Base-by-base conservation (phyloP, 1,139 yeast species). In the Geotrichum fermentans region DNA sequence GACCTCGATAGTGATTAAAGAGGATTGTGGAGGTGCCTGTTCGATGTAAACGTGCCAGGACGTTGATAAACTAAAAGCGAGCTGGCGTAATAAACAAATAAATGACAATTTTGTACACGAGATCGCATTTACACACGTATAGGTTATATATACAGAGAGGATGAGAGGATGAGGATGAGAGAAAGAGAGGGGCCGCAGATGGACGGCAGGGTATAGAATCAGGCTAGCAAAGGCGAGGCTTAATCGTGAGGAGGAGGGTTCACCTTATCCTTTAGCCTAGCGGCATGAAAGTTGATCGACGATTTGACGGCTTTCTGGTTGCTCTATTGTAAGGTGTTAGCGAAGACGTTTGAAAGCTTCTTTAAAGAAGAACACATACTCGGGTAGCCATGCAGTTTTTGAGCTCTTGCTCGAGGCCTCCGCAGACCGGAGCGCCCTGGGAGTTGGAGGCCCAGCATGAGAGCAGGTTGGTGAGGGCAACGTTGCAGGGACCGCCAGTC, bases 361-460 rank as follows among this genome's bases (percentile, higher is more conserved):
- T 24, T 24, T 11, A 13, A 40, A n/a, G n/a, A n/a, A n/a, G n/a
- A n/a, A n/a, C n/a, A n/a, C 64, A 49, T 53, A 61, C 64, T 54
- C 61, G 60, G 40, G 69, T 66, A 45, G 70, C 72, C 79, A 77
- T 74, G 61, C 86, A 81, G 17, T 64, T 63, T 57, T 79, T 79
- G 57, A 81, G 68, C 37, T 78, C 79, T 24, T 60, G 68, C 61
- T 83, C 95, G 51, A 85, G 70, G 8, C 72, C 73, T 22, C 74
- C 71, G 69, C 97, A 90, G 42, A 71, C 75, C 11, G 74, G 70
- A 20, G 83, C 74, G 52, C 92, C 92, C 67, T 88, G 95, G 45
- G 95, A 92, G 69, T 88, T 86, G 29, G 96, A 86, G 3, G 97
- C 95, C 97, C 97, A 90, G 69, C 97, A 90, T 73, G 85, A 87